These are phyloP conservation scores for Clarireedia sp. DNA, from an alignment of 2,329 filamentous ascomycete genomes.

Conservation along the genomic window DNA sequence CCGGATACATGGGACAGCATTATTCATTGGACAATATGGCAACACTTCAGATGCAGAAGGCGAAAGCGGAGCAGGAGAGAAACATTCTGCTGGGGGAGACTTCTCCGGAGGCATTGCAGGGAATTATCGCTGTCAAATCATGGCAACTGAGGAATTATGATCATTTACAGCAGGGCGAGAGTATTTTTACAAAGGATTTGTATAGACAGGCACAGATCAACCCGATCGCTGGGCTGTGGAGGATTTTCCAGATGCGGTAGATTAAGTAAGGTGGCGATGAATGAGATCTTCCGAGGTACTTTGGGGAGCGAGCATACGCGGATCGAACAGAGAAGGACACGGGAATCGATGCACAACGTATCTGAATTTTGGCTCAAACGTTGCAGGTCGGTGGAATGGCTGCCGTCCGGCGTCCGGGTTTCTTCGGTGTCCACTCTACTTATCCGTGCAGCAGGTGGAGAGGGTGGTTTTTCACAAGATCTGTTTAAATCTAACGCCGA, in stretches of 20 bases:
- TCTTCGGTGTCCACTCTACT: no score
- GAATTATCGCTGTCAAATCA: constrained; percentile 11
- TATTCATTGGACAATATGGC: neutral
- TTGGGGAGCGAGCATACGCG: no score
- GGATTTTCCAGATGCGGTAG: constrained; percentile 12
- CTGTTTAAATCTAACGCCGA: no score
- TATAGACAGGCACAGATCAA: constrained; percentile 11
- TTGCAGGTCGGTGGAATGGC: no score
- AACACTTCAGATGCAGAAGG: neutral
- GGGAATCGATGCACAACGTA: no score
- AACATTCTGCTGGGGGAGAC: constrained; percentile 10
- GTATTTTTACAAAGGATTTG: constrained; percentile 13
- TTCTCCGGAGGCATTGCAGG: constrained; percentile 12
- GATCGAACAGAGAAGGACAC: no score
- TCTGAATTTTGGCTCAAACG: no score
- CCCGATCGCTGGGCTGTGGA: constrained; percentile 12
- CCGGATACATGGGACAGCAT: neutral
- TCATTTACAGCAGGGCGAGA: constrained; percentile 12
- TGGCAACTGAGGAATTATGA: constrained; percentile 12
- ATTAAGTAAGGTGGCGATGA: neutral
- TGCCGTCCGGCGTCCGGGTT: no score
- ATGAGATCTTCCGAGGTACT: no score
- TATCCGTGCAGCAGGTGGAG: no score
- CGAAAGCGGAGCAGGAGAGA: constrained; percentile 7
- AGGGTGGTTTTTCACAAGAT: no score